phyloP scores from a whole-genome alignment of 768 basidiomycete genomes.

The Collybia sordida region DNA sequence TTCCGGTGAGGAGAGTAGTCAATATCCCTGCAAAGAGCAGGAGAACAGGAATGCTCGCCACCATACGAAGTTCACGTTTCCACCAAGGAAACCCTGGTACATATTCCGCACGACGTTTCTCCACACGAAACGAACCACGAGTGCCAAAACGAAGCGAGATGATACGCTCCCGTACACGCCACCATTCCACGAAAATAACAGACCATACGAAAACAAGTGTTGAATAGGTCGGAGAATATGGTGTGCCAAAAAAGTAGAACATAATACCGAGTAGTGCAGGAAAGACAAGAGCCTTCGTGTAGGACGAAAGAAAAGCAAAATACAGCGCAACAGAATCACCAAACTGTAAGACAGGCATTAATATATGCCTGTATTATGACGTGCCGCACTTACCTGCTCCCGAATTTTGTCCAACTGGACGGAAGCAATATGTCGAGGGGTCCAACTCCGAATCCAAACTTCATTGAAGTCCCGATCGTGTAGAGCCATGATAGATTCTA shows the following conservation, averaged over 20 bases:
- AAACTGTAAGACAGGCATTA: constrained; percentile 37
- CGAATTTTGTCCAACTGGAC: constrained; percentile 69
- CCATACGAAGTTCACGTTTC: constrained; percentile 65
- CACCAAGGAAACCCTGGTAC: constrained; percentile 66
- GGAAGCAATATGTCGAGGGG: constrained; percentile 58
- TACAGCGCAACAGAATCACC: constrained; percentile 85
- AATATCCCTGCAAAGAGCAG: constrained; percentile 70
- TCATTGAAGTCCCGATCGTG: constrained; percentile 85
- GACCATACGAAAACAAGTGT: constrained; percentile 80
- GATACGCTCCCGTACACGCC: constrained; percentile 84
- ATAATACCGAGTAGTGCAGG: constrained; percentile 70
- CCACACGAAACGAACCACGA: constrained; percentile 73
- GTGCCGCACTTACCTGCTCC: constrained; percentile 50
- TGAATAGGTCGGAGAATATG: constrained; percentile 80
- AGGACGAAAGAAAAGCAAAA: constrained; percentile 84
- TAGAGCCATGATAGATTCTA: constrained; percentile 79
- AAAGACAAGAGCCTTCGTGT: constrained; percentile 77
- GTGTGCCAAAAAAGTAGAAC: constrained; percentile 67
- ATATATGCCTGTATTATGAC: not conserved
- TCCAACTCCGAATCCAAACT: constrained; percentile 77
- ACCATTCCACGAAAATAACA: constrained; percentile 85
- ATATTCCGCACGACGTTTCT: constrained; percentile 66
- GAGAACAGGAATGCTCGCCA: constrained; percentile 73
- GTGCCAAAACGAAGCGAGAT: constrained; percentile 85
- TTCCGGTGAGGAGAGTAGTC: constrained; percentile 68